phyloP scores from a whole-genome alignment of 805 yeast species.

The Cyberlindnera mrakii region DNA sequence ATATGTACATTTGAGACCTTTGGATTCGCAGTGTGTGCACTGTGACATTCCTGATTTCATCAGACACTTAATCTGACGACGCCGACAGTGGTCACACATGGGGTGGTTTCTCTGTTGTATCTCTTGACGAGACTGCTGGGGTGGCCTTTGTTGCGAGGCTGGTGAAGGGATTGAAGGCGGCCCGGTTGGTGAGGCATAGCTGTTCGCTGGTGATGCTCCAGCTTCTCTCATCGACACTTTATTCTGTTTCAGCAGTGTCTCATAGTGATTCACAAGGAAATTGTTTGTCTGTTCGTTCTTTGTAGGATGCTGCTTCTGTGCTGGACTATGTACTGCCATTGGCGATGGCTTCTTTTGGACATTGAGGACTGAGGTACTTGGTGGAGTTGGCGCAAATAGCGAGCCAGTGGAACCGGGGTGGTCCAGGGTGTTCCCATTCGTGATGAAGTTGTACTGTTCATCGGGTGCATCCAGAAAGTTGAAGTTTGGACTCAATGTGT shows the following conservation, averaged over 20 bases:
- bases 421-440: slow-evolving; percentile 4
- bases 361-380: slow-evolving; percentile 1
- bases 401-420: slow-evolving; percentile 5
- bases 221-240: slow-evolving; percentile 21
- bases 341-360: background rate
- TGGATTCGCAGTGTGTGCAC: slow-evolving; percentile 74
- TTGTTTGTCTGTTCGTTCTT: slow-evolving; percentile 1
- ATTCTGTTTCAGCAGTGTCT: slow-evolving; percentile 20
- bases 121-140: slow-evolving; percentile 2
- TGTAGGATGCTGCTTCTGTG: background rate
- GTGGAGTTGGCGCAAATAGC: slow-evolving; percentile 12
- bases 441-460: slow-evolving; percentile 10
- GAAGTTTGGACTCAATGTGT: slow-evolving; percentile 16
- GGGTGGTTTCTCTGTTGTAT: slow-evolving; percentile 8
- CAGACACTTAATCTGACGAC: slow-evolving; percentile 76
- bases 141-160: slow-evolving; percentile 2
- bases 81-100: slow-evolving; percentile 83
- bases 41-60: slow-evolving; percentile 53
- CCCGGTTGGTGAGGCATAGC: slow-evolving; percentile 12
- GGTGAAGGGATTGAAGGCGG: slow-evolving; percentile 6
- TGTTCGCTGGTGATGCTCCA: slow-evolving; percentile 10
- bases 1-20: slow-evolving; percentile 69
- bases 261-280: slow-evolving; percentile 20
- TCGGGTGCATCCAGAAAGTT: slow-evolving; percentile 21
- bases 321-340: background rate